Conservation (phyloP, 129 eudicot species). For the Lactuca sativa region DNA sequence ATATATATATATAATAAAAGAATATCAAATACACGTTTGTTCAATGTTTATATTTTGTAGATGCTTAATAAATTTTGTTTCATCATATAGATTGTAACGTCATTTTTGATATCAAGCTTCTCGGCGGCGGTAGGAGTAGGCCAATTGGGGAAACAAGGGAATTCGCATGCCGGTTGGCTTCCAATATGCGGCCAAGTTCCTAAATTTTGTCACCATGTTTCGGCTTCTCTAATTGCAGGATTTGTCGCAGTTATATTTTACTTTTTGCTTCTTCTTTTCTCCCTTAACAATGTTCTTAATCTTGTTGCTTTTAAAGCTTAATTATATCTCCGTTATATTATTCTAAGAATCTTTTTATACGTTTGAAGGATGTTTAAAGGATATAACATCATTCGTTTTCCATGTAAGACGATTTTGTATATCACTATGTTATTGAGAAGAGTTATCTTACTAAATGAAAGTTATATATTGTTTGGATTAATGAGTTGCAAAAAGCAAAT, state of each 20-base stretch:
- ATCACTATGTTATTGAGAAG: constrained; percentile 1
- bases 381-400: background rate
- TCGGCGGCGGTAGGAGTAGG: constrained; percentile 87
- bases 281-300: constrained; percentile 58
- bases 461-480: constrained; percentile 9
- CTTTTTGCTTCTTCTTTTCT: constrained; percentile 55
- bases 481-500: no score
- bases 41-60: background rate
- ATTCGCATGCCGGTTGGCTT: constrained; percentile 87
- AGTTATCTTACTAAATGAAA: constrained; percentile 11
- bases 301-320: constrained; percentile 52
- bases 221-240: constrained; percentile 57
- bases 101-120: constrained; percentile 62
- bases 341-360: background rate
- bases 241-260: constrained; percentile 61
- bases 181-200: constrained; percentile 94
- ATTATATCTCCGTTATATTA: background rate
- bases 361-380: constrained; percentile 1
- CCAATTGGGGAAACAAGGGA: constrained; percentile 80
- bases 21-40: background rate
- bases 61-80: no score
- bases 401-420: constrained; percentile 2
- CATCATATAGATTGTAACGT: constrained; percentile 43
- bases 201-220: constrained; percentile 67
- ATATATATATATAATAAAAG: no score